A percentile compares a stretch with the other conserved stretches of the same genome.
These are phyloP conservation scores for Xerocomus minutiporus DNA, from an alignment of 1,284 basidiomycete species.

Conservation along the genomic window DNA sequence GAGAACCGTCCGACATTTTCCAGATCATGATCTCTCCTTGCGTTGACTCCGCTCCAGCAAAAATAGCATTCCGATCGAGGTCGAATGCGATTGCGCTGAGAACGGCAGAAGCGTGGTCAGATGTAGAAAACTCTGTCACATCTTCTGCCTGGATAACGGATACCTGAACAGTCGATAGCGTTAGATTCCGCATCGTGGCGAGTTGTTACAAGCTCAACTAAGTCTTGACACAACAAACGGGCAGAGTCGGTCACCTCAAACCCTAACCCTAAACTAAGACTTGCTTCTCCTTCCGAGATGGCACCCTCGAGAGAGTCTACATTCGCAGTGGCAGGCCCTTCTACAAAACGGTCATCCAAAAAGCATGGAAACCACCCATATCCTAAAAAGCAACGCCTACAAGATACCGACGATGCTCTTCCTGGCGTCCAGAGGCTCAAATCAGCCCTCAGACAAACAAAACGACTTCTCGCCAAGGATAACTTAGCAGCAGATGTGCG, in stretches of 20 bases:
- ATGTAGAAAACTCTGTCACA: conserved; percentile 43
- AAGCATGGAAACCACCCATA: conserved; percentile 15
- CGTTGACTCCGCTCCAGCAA: conserved; percentile 61
- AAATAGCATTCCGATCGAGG: conserved; percentile 61
- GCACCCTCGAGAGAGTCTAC: conserved; percentile 11
- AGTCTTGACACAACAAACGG: too few species aligned
- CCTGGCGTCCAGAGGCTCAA: conserved; percentile 80
- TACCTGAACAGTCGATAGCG: conserved; percentile 18
- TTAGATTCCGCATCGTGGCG: conserved; percentile 30
- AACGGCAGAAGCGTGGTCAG: conserved; percentile 22
- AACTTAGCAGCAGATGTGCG: conserved; percentile 74
- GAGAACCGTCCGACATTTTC: conserved; percentile 36
- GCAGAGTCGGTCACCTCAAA: neutral
- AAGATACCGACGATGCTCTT: conserved; percentile 20
- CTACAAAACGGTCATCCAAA: conserved; percentile 17
- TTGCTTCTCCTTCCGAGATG: conserved; percentile 14
- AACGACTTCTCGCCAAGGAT: conserved; percentile 76
- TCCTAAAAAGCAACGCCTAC: conserved; percentile 18
- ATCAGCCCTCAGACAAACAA: conserved; percentile 71
- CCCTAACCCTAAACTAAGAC: conserved; percentile 27
- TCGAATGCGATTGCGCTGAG: conserved; percentile 57
- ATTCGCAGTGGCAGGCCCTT: conserved; percentile 10
- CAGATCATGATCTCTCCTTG: conserved; percentile 60
- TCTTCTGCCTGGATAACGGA: conserved; percentile 19
- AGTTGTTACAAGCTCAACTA: neutral